Evolutionary conservation across 495 filamentous ascomycete genomes (phyloP), one percentile per base, ranked within the genome.

Genomic region (Daldinia loculata): DNA sequence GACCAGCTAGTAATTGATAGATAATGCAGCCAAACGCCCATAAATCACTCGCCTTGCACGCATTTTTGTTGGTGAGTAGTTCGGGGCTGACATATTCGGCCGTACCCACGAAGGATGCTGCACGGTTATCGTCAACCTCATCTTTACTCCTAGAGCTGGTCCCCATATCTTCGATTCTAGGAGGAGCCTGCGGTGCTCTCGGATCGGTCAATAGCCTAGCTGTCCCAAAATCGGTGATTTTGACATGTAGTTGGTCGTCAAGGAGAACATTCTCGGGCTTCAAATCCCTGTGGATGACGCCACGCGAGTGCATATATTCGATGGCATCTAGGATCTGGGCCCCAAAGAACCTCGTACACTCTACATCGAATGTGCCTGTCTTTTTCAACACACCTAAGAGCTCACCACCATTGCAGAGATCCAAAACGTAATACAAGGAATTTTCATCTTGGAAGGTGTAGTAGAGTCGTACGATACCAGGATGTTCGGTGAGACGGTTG

Each of bases 1-100:
- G 88, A 15, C 96, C 96, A 29, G 92, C 92, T 38, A 99, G 82
- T 32, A 99, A 86, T 80, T 99, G 96, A 78, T 97, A 99, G 64
- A 99, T 91, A 67, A 99, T 99, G 79, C 96, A 99, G n/a, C 96
- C 96, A 83, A 98, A 98, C 3, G 96, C 96, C 96, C 96, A 99
- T 34, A 99, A 80, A 78, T 99, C 96, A 75, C 94, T 97, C 22
- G 96, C 93, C 81, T 98, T 99, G 83, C 96, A 97, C 9, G 95
- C 95, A 69, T 93, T 94, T 82, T 98, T 98, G 69, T 97, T 92
- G 2, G 91, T 97, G 67, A 99, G 84, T 32, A 99, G 85, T 74
- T 99, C 96, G 0, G 96, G 96, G 73, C 94, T 97, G 69, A 99
- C 96, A 76, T 99, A 99, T 78, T 99, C 96, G 1, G 96, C 96